These are phyloP conservation scores for Anisodus tanguticus DNA, from an alignment of 257 asterid genomes.

Conservation along the genomic window DNA sequence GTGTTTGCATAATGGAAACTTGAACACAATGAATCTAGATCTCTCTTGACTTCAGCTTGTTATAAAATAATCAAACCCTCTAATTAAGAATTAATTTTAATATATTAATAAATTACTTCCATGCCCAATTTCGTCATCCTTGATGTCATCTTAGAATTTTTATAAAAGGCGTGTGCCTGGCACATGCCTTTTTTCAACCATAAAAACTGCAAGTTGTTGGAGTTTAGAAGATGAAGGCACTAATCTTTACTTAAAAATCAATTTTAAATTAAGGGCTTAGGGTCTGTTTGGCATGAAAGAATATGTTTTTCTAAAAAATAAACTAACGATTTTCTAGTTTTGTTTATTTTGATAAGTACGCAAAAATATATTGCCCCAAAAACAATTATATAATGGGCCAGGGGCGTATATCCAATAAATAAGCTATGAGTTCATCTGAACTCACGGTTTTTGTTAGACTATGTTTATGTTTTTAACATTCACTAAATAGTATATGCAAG, in stretches of 20 bases:
- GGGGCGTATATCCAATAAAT: too few species aligned
- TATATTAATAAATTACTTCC: background rate
- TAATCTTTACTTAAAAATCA: background rate
- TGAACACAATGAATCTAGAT: conserved; percentile 35
- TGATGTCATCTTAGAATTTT: conserved; percentile 41
- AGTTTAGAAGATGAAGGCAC: background rate
- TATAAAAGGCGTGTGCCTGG: conserved; percentile 30
- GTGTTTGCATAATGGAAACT: conserved; percentile 23
- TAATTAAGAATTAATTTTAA: conserved; percentile 12
- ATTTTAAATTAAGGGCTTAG: background rate
- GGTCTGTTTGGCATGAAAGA: background rate
- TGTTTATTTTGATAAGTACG: too few species aligned
- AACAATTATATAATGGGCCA: too few species aligned
- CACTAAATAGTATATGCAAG: too few species aligned
- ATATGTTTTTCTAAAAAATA: background rate
- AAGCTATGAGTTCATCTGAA: too few species aligned
- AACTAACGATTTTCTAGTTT: background rate
- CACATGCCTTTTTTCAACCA: conserved; percentile 14
- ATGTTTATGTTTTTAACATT: too few species aligned
- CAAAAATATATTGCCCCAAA: too few species aligned
- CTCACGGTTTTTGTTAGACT: too few species aligned
- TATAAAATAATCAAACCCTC: conserved; percentile 7
- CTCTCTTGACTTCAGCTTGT: conserved; percentile 14
- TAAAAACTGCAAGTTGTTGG: conserved; percentile 10
- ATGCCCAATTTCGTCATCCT: conserved; percentile 42